Conservation (phyloP, 1,139 yeast species). For the Protomyces gravidus region DNA sequence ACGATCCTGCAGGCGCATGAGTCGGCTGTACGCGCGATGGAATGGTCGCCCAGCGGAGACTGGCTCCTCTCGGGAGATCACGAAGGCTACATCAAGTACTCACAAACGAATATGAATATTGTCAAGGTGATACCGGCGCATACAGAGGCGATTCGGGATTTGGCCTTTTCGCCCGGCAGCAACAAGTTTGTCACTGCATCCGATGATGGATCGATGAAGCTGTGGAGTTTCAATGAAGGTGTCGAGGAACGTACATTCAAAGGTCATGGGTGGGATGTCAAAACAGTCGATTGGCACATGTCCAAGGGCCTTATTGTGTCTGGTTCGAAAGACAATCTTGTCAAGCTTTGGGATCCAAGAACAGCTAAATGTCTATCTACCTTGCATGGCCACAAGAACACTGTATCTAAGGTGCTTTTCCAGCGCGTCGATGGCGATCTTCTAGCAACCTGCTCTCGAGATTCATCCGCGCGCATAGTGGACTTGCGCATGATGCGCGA, state of each 20-base stretch:
- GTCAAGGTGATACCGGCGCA: conserved; percentile 76
- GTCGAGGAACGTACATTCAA: conserved; percentile 71
- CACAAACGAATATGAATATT: conserved; percentile 98
- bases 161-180: conserved; percentile 82
- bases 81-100: conserved; percentile 82
- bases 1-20: conserved; percentile 97
- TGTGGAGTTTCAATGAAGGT: conserved; percentile 93
- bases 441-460: conserved; percentile 82
- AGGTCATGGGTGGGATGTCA: conserved; percentile 99
- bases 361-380: conserved; percentile 70
- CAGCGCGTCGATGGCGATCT: conserved; percentile 66
- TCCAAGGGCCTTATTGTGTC: conserved; percentile 60
- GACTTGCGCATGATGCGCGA: conserved; percentile 84
- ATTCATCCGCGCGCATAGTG: conserved; percentile 78
- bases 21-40: conserved; percentile 71
- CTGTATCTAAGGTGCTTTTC: conserved; percentile 76
- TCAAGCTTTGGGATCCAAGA: conserved; percentile 96
- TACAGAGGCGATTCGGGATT: conserved; percentile 75
- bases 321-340: conserved; percentile 86
- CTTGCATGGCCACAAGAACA: conserved; percentile 86
- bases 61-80: conserved; percentile 94
- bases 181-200: conserved; percentile 85
- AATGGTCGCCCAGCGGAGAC: conserved; percentile 85
- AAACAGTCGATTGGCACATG: conserved; percentile 96
- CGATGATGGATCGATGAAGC: conserved; percentile 64